Base-by-base conservation (phyloP, 345 rosid genomes). In the Linum lewisii region DNA sequence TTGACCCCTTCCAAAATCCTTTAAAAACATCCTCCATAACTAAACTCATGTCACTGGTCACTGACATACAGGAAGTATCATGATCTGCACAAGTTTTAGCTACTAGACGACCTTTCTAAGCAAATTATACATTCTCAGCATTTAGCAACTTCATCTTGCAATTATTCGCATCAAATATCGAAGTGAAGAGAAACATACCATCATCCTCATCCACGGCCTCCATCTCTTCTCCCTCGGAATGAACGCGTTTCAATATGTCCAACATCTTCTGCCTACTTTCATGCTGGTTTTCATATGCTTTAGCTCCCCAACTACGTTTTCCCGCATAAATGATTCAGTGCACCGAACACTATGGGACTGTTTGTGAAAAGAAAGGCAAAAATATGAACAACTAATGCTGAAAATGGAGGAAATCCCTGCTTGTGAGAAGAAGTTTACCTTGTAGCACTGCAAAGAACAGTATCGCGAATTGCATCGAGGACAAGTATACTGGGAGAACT, bases 401-500 rank as follows among this genome's bases (percentile, higher is more conserved):
- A 29, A 24, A 37, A 47, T 20, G 10, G 21, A 60, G 20, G 18
- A 51, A 32, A 66, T 18, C 7, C 25, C 13, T 21, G 59, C 29
- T 56, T 32, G 19, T 3, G 37, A 29, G 20, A 2, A 11, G 11
- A 2, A n/a, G n/a, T n/a, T 6, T 61, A 60, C 75, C 65, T 72
- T 72, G 71, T 87, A 89, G 71, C 97, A 89, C 24, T 67, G 77
- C 38, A 84, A 90, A 6, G 97, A 87, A 54, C 96, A 89, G 67
- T 93, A 89, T 0, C 96, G 86, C 24, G 83, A 78, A 72, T 87
- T 89, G 82, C 97, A 93, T 63, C 99, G 82, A 36, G 97, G 97
- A 61, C 99, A 87, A 64, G 97, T 87, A 23, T 93, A 93, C 59
- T 84, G 91, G 6, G 99, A 81, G 68, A 89, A 93, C 61, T 93